Evolutionary conservation across 2,329 filamentous ascomycete species (phyloP).

Genomic region (Aureobasidium sp.): DNA sequence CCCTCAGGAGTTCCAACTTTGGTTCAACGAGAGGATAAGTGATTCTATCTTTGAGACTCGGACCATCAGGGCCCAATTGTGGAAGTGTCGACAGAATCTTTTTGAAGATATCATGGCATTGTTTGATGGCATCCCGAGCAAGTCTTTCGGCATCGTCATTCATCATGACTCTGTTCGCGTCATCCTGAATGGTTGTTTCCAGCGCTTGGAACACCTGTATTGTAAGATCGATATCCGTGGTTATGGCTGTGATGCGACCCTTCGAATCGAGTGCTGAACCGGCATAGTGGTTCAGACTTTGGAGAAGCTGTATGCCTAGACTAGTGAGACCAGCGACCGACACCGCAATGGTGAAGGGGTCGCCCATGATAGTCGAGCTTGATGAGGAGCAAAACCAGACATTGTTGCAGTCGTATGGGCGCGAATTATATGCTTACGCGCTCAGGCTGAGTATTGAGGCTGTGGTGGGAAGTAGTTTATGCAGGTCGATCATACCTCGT

Average conservation of each 20-base stretch:
- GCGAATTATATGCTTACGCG: too few relatives aligned
- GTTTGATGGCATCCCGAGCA: neutral
- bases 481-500: too few relatives aligned
- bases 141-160: neutral
- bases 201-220: neutral
- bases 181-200: neutral
- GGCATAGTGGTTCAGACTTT: neutral
- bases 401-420: neutral
- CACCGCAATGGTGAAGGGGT: neutral
- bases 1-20: neutral
- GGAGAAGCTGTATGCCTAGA: neutral
- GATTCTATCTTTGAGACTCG: neutral
- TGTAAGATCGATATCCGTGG: neutral
- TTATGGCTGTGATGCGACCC: neutral
- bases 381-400: neutral
- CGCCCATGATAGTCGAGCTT: neutral
- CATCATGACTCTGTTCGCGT: neutral
- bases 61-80: neutral
- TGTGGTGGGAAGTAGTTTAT: too few relatives aligned
- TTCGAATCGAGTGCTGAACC: conserved; percentile 1
- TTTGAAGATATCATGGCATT: neutral
- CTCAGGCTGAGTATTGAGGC: too few relatives aligned
- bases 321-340: neutral
- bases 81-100: neutral
- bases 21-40: neutral